These are phyloP conservation scores for Volvariella surrecta DNA, from an alignment of 1,284 basidiomycete species.

Conservation along the genomic window DNA sequence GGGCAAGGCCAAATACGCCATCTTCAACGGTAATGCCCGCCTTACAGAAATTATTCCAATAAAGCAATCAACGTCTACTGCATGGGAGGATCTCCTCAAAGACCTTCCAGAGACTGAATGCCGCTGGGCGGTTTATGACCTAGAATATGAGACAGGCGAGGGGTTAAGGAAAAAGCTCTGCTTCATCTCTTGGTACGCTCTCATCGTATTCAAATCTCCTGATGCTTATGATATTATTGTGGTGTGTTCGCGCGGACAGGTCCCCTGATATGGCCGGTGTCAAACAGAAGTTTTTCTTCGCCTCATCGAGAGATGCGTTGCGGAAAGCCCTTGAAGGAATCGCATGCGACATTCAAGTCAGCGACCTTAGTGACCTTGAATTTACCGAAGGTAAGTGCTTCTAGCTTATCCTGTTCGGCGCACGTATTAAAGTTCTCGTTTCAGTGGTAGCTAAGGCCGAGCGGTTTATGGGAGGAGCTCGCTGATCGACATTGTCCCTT, in stretches of 20 bases:
- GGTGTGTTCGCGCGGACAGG: slow-evolving; percentile 37
- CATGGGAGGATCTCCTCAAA: slow-evolving; percentile 74
- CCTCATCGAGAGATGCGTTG: slow-evolving; percentile 87
- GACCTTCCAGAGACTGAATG: slow-evolving; percentile 75
- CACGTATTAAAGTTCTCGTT: too few species aligned
- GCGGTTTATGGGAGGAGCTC: too few species aligned
- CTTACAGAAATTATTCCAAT: slow-evolving; percentile 55
- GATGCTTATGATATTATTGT: slow-evolving; percentile 1
- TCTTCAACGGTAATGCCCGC: slow-evolving; percentile 65
- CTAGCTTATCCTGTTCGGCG: too few species aligned
- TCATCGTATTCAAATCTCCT: slow-evolving; percentile 5
- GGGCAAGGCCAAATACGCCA: slow-evolving; percentile 81
- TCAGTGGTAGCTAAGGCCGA: too few species aligned
- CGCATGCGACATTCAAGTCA: slow-evolving; percentile 81
- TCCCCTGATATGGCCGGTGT: slow-evolving; percentile 83
- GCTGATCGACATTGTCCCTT: not conserved
- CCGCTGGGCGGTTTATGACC: slow-evolving; percentile 91
- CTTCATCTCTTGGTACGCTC: slow-evolving; percentile 76
- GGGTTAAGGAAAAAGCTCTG: slow-evolving; percentile 88
- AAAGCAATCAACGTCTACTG: slow-evolving; percentile 14
- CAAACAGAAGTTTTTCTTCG: slow-evolving; percentile 93
- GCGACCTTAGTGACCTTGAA: slow-evolving; percentile 76
- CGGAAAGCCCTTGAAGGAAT: slow-evolving; percentile 68
- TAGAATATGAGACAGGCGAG: slow-evolving; percentile 76
- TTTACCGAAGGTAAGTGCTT: too few species aligned